Base-by-base conservation (phyloP, 2,329 filamentous ascomycete genomes). In the Paecilomyces formosus region DNA sequence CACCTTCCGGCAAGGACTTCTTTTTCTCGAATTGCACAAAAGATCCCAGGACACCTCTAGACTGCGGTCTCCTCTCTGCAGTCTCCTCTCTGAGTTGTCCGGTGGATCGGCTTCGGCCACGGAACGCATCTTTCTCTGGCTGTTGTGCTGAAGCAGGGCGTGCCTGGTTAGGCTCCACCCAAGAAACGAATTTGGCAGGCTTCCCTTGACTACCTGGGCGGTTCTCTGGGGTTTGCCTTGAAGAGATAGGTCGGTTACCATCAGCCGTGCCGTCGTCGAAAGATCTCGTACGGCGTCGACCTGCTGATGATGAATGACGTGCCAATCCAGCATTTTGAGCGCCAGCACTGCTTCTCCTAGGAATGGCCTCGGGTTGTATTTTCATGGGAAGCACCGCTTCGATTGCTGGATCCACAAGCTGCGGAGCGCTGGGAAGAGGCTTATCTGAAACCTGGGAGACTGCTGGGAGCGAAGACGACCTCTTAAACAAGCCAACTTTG, bases 381-480 rank as follows among this genome's bases (percentile, higher is more conserved):
- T 52, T 58, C 58, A 30, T 64, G 52, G 60, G 52, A 31, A 59
- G 50, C 35, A 60, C 53, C 7, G 57, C 60, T n/a, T 60, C 51
- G 3, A 60, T 57, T 21, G 59, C 56, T 21, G 58, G 31, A 49
- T 55, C 53, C 11, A 54, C 2, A 54, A 60, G 24, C 7, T 52
- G 53, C 33, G 70, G 72, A 58, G 69, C 70, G 35, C 57, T 61
- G 11, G 71, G 70, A 8, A 74, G 62, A 24, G 70, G 70, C 57
- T 74, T 73, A 30, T 71, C 66, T 30, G 61, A 60, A 31, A 13
- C 55, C 21, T 22, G 57, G 39, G 6, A 55, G 52, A 12, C 50
- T 57, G 24, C 55, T 35, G 7, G 49, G 5, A 22, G 58, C 4
- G 60, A 55, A 5, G 63, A 58, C 21, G 55, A 22, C 5, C 58